Percentiles rank a stretch among this genome's conserved stretches.
phyloP scores from a whole-genome alignment of 129 eudicot species.

The Deinandra increscens region DNA sequence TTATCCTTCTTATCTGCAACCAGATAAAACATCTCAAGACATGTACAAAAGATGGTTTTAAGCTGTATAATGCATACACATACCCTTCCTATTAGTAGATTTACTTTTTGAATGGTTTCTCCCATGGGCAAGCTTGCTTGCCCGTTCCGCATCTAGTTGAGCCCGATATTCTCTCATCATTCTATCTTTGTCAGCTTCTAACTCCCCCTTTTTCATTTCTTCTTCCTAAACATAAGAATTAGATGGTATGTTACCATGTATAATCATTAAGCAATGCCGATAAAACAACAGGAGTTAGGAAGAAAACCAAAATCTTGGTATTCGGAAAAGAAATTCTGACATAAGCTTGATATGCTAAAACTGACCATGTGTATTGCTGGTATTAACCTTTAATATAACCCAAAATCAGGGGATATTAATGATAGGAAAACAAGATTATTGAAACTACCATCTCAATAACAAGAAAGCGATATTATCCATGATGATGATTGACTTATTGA shows the following conservation, averaged over 20 bases:
- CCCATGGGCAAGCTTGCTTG: constrained; percentile 84
- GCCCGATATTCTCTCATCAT: constrained; percentile 97
- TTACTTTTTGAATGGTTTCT: constrained; percentile 73
- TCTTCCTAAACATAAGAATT: constrained; percentile 65
- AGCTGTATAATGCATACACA: neutral
- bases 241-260: constrained; percentile 7
- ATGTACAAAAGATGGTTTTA: constrained; percentile 4
- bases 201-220: constrained; percentile 79
- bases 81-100: constrained; percentile 73
- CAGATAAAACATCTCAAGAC: constrained; percentile 12
- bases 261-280: constrained; percentile 14
- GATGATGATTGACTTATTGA: too few species aligned
- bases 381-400: too few species aligned
- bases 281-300: too few species aligned
- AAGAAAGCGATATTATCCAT: too few species aligned
- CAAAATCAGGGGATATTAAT: too few species aligned
- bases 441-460: too few species aligned
- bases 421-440: too few species aligned
- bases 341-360: too few species aligned
- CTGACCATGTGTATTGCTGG: too few species aligned
- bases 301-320: neutral
- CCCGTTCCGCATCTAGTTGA: constrained; percentile 97
- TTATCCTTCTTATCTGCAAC: constrained; percentile 74
- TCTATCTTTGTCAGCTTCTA: constrained; percentile 94
- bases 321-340: neutral